Evolutionary conservation across 768 basidiomycete species (phyloP).

Genomic region (Neoboletus brunneissimus): DNA sequence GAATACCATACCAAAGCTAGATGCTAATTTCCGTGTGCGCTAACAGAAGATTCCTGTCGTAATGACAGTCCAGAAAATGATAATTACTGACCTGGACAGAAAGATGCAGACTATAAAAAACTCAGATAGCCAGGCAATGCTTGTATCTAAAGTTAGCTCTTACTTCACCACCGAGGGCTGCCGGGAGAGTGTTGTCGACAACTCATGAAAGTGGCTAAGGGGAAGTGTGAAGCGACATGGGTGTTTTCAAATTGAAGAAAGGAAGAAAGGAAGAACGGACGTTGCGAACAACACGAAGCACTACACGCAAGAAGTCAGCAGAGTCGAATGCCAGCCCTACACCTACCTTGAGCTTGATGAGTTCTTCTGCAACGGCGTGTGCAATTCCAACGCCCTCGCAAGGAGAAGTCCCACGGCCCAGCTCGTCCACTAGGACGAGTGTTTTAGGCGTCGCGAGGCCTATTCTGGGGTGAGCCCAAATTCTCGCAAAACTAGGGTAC

Average conservation of each 20-base stretch:
- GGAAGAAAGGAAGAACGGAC: conserved; percentile 36
- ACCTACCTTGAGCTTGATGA: conserved; percentile 67
- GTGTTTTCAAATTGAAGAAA: not conserved
- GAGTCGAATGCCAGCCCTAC: not conserved
- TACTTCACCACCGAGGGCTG: conserved; percentile 83
- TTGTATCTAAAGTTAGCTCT: conserved; percentile 20
- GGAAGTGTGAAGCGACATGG: conserved; percentile 1
- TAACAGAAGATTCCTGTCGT: conserved; percentile 24
- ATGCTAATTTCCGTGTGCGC: conserved; percentile 51
- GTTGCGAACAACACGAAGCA: conserved; percentile 91
- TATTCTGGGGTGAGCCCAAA: conserved; percentile 22
- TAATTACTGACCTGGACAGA: conserved; percentile 60
- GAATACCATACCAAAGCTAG: conserved; percentile 68
- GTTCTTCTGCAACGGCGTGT: conserved; percentile 78
- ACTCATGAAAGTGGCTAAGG: conserved; percentile 73
- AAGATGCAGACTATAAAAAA: conserved; percentile 64
- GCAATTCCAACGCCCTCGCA: conserved; percentile 79
- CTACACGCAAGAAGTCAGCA: conserved; percentile 36
- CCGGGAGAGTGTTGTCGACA: conserved; percentile 69
- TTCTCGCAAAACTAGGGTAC: not conserved
- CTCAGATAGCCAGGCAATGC: not conserved
- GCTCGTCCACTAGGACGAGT: conserved; percentile 87
- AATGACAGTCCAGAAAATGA: not conserved
- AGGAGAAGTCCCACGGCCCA: conserved; percentile 90
- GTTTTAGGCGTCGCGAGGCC: conserved; percentile 69